phyloP scores from a whole-genome alignment of 768 basidiomycete species.

The Pleurotus djamor region DNA sequence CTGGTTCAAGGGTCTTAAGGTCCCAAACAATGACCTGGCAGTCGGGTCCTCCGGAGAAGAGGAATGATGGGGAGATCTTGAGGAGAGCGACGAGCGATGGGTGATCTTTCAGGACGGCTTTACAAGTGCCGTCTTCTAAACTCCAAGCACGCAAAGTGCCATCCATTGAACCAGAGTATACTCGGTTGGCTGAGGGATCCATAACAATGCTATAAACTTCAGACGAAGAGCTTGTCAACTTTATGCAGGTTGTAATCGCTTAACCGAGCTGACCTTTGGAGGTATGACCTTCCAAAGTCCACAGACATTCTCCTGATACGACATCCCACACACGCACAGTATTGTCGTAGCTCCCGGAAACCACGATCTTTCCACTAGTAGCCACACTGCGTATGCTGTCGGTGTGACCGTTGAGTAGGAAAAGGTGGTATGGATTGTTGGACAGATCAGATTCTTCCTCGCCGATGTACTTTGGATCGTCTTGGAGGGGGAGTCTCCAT shows the following conservation, averaged over 20 bases:
- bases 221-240: background rate
- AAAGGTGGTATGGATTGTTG: conserved; percentile 3
- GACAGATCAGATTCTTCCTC: background rate
- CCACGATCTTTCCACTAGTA: background rate
- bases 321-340: conserved; percentile 13
- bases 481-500: background rate
- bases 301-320: background rate
- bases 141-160: conserved; percentile 12
- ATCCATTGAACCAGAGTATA: conserved; percentile 13
- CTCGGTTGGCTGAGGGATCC: background rate
- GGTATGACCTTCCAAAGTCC: conserved; percentile 1
- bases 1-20: background rate
- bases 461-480: background rate
- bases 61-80: background rate
- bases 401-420: background rate
- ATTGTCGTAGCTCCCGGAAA: conserved; percentile 10
- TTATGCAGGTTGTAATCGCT: no score
- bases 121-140: conserved; percentile 1
- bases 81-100: background rate
- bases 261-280: background rate
- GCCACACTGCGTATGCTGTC: background rate
- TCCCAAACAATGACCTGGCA: background rate
- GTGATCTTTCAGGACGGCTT: background rate
- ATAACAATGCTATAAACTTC: conserved; percentile 6
- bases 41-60: background rate